A percentile compares a stretch with the other conserved stretches of the same genome.
Evolutionary conservation across 257 asterid species (phyloP).

Genomic region (Buddleja alternifolia): DNA sequence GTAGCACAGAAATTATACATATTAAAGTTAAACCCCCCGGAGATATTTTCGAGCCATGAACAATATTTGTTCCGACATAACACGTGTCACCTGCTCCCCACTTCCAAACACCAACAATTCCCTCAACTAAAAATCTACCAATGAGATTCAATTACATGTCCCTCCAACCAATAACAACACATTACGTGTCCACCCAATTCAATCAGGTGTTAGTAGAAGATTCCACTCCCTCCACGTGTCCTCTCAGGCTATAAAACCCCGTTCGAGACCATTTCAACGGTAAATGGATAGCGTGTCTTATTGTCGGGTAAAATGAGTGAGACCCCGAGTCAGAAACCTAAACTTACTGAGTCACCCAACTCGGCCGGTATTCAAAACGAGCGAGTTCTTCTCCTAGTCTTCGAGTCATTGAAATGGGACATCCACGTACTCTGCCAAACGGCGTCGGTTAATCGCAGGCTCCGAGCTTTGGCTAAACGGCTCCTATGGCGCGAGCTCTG

Average conservation of each 20-base stretch:
- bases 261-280: neutral
- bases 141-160: conserved; percentile 9
- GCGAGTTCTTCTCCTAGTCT: conserved; percentile 50
- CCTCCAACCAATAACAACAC: conserved; percentile 20
- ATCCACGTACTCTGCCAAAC: conserved; percentile 55
- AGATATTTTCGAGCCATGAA: conserved; percentile 31
- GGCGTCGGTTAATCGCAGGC: conserved; percentile 54
- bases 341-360: neutral
- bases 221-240: conserved; percentile 24
- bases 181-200: neutral
- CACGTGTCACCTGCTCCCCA: conserved; percentile 20
- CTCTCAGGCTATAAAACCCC: conserved; percentile 22
- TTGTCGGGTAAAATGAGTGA: conserved; percentile 30
- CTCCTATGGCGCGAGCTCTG: conserved; percentile 80
- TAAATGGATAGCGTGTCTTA: neutral
- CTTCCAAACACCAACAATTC: neutral
- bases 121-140: neutral
- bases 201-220: neutral
- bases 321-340: neutral
- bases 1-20: neutral
- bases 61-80: conserved; percentile 12
- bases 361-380: conserved; percentile 72
- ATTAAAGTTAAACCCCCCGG: too few species aligned
- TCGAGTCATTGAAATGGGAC: conserved; percentile 70
- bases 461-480: conserved; percentile 71